These are phyloP conservation scores for Vitis hybrid DNA, from an alignment of 177 flowering plant species.

Conservation along the genomic window DNA sequence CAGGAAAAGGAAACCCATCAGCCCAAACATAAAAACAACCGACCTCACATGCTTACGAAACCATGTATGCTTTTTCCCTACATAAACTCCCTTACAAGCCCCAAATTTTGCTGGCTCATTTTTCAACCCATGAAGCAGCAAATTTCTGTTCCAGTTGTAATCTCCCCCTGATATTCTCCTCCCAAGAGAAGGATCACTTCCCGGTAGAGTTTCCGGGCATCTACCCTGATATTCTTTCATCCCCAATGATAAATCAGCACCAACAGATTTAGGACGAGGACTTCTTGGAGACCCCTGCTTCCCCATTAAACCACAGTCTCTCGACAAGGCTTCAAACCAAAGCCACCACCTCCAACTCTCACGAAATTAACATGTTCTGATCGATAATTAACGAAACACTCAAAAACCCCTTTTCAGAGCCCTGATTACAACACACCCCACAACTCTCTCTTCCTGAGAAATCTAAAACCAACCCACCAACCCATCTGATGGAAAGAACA, in stretches of 20 bases:
- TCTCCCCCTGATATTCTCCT: constrained; percentile 52
- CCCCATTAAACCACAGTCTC: constrained; percentile 38
- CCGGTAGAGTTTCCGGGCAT: constrained; percentile 21
- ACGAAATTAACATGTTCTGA: not conserved
- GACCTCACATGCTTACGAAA: constrained; percentile 46
- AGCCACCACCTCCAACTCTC: not conserved
- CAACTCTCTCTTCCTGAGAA: not conserved
- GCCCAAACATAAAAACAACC: constrained; percentile 39
- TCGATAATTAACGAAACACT: not conserved
- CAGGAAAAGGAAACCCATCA: constrained; percentile 51
- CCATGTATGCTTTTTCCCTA: constrained; percentile 50
- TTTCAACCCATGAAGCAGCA: constrained; percentile 41
- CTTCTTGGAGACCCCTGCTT: constrained; percentile 46
- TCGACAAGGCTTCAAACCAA: constrained; percentile 6
- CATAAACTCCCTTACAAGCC: constrained; percentile 36
- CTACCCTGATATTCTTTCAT: constrained; percentile 33
- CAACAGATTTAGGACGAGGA: constrained; percentile 24
- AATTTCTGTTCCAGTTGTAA: constrained; percentile 32
- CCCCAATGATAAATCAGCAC: constrained; percentile 23
- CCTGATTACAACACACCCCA: not conserved
- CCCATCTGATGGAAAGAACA: constrained; percentile 11
- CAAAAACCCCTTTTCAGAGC: not conserved
- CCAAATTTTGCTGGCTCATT: constrained; percentile 36
- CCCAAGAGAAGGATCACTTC: constrained; percentile 41
- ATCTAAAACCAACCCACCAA: constrained; percentile 18